Evolutionary conservation across 1,284 basidiomycete genomes (phyloP).

Genomic region (Trichosporon asahii): DNA sequence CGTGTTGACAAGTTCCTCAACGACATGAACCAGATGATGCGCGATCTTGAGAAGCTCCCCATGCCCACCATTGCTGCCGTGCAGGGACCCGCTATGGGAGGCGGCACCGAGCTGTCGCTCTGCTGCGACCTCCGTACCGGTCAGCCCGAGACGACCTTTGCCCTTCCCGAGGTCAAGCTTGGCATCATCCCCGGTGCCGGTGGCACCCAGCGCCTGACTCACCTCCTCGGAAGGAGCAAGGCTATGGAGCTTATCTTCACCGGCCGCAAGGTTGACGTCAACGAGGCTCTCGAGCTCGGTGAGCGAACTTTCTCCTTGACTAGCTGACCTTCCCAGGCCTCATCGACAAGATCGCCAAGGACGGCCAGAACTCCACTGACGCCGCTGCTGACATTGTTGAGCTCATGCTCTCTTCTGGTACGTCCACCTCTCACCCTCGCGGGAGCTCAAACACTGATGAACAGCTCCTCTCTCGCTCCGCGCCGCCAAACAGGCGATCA

Average conservation of each 20-base stretch:
- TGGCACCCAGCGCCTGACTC: slow-evolving; percentile 80
- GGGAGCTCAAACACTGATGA: not conserved
- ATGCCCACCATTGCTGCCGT: slow-evolving; percentile 89
- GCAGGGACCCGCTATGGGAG: slow-evolving; percentile 87
- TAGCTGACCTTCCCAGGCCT: slow-evolving; percentile 22
- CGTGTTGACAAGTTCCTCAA: slow-evolving; percentile 77
- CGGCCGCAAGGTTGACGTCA: slow-evolving; percentile 62
- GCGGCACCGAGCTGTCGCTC: slow-evolving; percentile 78
- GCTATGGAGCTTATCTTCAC: slow-evolving; percentile 88
- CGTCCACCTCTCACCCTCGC: not conserved
- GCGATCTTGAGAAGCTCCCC: slow-evolving; percentile 70
- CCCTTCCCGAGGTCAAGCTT: slow-evolving; percentile 75
- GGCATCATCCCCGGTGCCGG: slow-evolving; percentile 96
- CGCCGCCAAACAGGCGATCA: slow-evolving; percentile 85
- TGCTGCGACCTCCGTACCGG: slow-evolving; percentile 86
- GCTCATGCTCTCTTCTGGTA: slow-evolving; percentile 41
- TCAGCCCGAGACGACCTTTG: slow-evolving; percentile 63
- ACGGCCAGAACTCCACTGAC: slow-evolving; percentile 30
- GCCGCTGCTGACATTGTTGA: slow-evolving; percentile 32
- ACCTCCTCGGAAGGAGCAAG: slow-evolving; percentile 73
- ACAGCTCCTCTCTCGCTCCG: slow-evolving; percentile 80
- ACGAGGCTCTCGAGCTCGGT: slow-evolving; percentile 75
- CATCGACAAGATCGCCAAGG: slow-evolving; percentile 59
- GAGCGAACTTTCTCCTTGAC: slow-evolving; percentile 20
- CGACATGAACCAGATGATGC: slow-evolving; percentile 69